These are phyloP conservation scores for Sarcomyxa edulis DNA, from an alignment of 768 basidiomycete genomes.

Conservation along the genomic window DNA sequence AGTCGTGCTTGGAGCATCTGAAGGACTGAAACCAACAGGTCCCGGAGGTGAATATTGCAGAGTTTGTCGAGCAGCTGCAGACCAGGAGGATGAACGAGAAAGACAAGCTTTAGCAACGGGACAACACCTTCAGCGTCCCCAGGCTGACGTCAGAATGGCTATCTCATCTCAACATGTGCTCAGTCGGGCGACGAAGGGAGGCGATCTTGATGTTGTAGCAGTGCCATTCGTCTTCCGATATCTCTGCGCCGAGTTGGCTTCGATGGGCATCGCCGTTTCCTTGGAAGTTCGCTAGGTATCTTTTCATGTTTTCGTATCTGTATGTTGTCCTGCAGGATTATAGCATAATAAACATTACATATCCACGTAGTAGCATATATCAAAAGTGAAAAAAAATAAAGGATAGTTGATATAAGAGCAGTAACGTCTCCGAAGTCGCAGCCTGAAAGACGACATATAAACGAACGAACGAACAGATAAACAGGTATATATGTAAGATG, in stretches of 20 bases:
- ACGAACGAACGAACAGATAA: background rate
- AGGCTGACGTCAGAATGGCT: slow-evolving; percentile 55
- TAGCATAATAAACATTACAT: background rate
- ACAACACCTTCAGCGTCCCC: slow-evolving; percentile 36
- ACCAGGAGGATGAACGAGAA: slow-evolving; percentile 57
- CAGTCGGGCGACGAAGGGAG: slow-evolving; percentile 54
- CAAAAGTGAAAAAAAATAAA: slow-evolving; percentile 1
- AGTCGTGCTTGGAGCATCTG: slow-evolving; percentile 43
- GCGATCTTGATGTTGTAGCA: slow-evolving; percentile 91
- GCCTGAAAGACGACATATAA: too few relatives aligned
- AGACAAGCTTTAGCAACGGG: slow-evolving; percentile 57
- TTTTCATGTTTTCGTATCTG: too few relatives aligned
- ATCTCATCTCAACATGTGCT: slow-evolving; percentile 68
- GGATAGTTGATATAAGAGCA: background rate
- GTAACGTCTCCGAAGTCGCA: too few relatives aligned
- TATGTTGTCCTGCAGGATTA: too few relatives aligned
- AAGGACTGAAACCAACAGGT: slow-evolving; percentile 52
- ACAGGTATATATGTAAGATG: background rate
- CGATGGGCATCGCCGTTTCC: slow-evolving; percentile 94
- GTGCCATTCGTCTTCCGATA: slow-evolving; percentile 94
- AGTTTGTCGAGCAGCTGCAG: slow-evolving; percentile 74
- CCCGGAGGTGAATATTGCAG: slow-evolving; percentile 93
- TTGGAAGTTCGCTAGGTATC: slow-evolving; percentile 51
- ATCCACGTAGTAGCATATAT: background rate
- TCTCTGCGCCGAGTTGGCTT: slow-evolving; percentile 93